These are phyloP conservation scores for Salix viminalis DNA, from an alignment of 345 rosid genomes.

Conservation along the genomic window DNA sequence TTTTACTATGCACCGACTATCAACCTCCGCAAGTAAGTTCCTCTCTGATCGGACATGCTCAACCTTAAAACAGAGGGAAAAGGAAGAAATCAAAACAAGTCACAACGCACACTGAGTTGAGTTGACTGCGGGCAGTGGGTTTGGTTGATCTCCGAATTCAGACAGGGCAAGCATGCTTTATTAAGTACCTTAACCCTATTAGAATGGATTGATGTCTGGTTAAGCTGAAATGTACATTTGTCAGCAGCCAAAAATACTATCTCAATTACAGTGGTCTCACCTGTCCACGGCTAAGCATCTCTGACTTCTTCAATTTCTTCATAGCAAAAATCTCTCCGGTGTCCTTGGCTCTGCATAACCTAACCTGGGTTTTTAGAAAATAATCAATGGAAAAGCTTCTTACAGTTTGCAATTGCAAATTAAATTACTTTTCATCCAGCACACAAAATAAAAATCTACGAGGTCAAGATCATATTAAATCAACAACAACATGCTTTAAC, in stretches of 20 bases:
- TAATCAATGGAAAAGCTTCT: neutral
- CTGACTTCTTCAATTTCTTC: conserved; percentile 95
- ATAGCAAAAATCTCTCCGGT: conserved; percentile 87
- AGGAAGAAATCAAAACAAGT: conserved; percentile 1
- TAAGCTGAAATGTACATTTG: neutral
- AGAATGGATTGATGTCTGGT: neutral
- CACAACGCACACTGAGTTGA: conserved; percentile 5
- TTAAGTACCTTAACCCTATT: neutral
- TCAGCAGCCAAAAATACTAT: neutral
- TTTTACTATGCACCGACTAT: conserved; percentile 87
- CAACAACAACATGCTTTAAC: neutral
- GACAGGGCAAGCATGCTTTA: neutral
- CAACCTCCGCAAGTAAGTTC: conserved; percentile 95
- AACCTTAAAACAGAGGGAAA: conserved; percentile 48
- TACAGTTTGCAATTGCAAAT: neutral
- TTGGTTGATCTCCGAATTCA: neutral
- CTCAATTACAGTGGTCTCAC: conserved; percentile 29
- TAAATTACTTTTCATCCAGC: neutral
- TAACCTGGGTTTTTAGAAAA: conserved; percentile 49
- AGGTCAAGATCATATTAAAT: neutral
- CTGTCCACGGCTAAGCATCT: conserved; percentile 99
- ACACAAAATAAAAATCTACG: neutral
- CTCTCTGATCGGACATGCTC: conserved; percentile 99
- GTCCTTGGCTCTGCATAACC: conserved; percentile 78
- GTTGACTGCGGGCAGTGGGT: neutral